phyloP scores from a whole-genome alignment of 177 flowering plant genomes.

The Telopea speciosissima region DNA sequence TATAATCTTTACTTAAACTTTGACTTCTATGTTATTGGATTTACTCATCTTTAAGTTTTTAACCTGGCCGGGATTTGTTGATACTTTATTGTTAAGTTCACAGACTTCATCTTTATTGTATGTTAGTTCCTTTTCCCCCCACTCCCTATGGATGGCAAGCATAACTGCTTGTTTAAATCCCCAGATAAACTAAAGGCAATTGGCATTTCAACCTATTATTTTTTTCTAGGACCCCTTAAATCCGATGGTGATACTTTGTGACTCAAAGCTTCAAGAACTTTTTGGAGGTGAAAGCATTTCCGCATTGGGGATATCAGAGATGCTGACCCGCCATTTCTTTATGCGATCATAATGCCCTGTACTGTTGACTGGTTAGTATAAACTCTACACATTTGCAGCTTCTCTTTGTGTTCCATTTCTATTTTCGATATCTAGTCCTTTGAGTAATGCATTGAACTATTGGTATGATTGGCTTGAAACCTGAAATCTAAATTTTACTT shows the following conservation, averaged over 20 bases:
- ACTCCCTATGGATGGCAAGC: not conserved
- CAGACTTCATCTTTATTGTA: not conserved
- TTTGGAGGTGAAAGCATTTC: slow-evolving; percentile 54
- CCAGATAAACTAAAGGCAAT: not conserved
- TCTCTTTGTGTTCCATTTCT: not conserved
- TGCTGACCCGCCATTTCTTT: slow-evolving; percentile 57
- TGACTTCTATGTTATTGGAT: too few species aligned
- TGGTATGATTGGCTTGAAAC: not conserved
- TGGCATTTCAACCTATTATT: not conserved
- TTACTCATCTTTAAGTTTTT: too few species aligned
- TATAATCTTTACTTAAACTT: too few species aligned
- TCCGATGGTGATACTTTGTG: slow-evolving; percentile 54
- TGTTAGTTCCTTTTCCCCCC: not conserved
- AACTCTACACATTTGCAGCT: not conserved
- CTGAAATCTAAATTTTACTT: not conserved
- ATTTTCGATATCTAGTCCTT: not conserved
- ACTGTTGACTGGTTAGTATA: slow-evolving; percentile 18
- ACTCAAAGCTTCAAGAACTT: slow-evolving; percentile 71
- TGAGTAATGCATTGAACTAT: not conserved
- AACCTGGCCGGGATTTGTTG: too few species aligned
- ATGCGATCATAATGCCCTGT: slow-evolving; percentile 22
- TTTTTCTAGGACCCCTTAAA: slow-evolving; percentile 42
- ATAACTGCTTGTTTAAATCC: not conserved
- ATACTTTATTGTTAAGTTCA: too few species aligned
- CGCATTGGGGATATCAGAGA: slow-evolving; percentile 47